Percentiles rank a stretch among this genome's conserved stretches.
These are phyloP conservation scores for Xylaria nigripes DNA, from an alignment of 495 filamentous ascomycete genomes.

Conservation along the genomic window DNA sequence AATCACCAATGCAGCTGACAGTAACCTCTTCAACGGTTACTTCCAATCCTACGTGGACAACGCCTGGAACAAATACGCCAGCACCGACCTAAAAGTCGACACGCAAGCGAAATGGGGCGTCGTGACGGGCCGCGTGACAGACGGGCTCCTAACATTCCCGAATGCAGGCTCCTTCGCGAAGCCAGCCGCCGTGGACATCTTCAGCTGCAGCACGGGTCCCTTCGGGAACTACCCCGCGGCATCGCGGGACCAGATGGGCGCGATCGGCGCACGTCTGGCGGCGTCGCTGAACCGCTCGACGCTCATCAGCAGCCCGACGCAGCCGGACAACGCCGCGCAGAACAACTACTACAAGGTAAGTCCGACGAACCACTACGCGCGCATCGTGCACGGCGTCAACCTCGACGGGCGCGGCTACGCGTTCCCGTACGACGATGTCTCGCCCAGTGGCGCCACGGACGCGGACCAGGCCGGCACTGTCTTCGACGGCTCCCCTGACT, in stretches of 20 bases:
- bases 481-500: constrained; percentile 45
- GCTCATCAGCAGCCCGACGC: constrained; percentile 39
- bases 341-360: constrained; percentile 43
- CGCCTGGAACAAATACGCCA: constrained; percentile 55
- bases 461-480: constrained; percentile 57
- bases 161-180: constrained; percentile 43
- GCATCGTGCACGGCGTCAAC: constrained; percentile 57
- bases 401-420: constrained; percentile 60
- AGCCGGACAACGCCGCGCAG: constrained; percentile 39
- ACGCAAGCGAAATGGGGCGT: constrained; percentile 48
- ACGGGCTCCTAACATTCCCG: constrained; percentile 43
- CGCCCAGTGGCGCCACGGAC: constrained; percentile 38
- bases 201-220: constrained; percentile 61
- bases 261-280: constrained; percentile 56
- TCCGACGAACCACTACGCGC: constrained; percentile 64
- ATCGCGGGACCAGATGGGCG: constrained; percentile 31
- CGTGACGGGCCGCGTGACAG: constrained; percentile 44
- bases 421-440: constrained; percentile 74
- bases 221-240: constrained; percentile 43
- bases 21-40: constrained; percentile 50
- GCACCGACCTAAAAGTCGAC: constrained; percentile 47
- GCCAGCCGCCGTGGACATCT: constrained; percentile 57
- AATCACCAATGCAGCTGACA: constrained; percentile 25
- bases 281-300: constrained; percentile 64
- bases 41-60: constrained; percentile 54